Evolutionary conservation across 2,329 filamentous ascomycete species (phyloP).

Genomic region (Cryphonectria japonica): DNA sequence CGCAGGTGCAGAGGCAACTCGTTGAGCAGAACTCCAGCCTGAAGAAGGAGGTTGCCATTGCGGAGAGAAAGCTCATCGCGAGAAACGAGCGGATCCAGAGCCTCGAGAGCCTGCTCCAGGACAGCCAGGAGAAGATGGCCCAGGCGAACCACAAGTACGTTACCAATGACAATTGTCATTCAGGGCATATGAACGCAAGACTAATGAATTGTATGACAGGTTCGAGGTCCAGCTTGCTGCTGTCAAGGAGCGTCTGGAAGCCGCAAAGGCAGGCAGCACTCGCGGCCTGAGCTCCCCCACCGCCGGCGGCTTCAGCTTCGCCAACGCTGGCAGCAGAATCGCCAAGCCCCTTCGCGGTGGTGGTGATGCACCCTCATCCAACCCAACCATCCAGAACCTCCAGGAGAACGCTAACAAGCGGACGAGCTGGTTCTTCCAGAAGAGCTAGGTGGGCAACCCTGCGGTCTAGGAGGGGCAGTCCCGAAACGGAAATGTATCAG

Average conservation of each 20-base stretch:
- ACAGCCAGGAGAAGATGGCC: constrained; percentile 97
- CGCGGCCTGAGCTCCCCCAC: constrained; percentile 74
- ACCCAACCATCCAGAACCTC: constrained; percentile 61
- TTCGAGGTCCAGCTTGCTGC: constrained; percentile 97
- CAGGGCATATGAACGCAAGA: neutral
- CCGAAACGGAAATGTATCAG: constrained; percentile 1
- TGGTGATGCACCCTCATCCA: constrained; percentile 50
- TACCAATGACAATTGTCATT: constrained; percentile 17
- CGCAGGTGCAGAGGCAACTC: constrained; percentile 93
- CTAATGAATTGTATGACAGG: constrained; percentile 51
- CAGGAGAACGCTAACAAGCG: constrained; percentile 68
- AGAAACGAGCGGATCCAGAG: constrained; percentile 96
- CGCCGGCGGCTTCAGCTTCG: constrained; percentile 69
- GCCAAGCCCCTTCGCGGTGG: constrained; percentile 71
- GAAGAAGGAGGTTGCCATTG: constrained; percentile 99
- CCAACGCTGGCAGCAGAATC: constrained; percentile 66
- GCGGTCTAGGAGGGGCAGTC: neutral
- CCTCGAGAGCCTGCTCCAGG: constrained; percentile 87
- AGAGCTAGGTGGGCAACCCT: constrained; percentile 41
- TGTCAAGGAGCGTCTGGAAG: constrained; percentile 96
- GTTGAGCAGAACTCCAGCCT: constrained; percentile 96
- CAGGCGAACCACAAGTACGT: constrained; percentile 95
- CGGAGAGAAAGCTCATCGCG: constrained; percentile 94
- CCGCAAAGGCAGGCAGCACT: constrained; percentile 89
- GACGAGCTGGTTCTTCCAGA: constrained; percentile 76